These are phyloP conservation scores for Oleoguttula mirabilis DNA, from an alignment of 495 filamentous ascomycete genomes.

Conservation along the genomic window DNA sequence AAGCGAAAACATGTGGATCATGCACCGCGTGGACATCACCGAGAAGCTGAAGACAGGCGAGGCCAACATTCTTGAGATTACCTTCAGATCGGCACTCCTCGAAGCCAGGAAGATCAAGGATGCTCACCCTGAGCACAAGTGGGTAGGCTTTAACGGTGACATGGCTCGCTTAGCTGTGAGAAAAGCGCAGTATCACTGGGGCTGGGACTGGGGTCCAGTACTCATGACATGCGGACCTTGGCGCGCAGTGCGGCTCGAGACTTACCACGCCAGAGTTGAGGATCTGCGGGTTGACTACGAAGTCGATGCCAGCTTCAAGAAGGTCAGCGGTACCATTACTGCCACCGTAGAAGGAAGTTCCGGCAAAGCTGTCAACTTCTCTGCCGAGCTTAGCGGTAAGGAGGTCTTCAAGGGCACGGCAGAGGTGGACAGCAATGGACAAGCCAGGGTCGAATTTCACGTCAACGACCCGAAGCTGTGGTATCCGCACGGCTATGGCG, in stretches of 20 bases:
- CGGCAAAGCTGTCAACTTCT: slow-evolving; percentile 22
- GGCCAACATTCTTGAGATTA: slow-evolving; percentile 26
- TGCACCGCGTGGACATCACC: slow-evolving; percentile 29
- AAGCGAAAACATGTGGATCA: slow-evolving; percentile 31
- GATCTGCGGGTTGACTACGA: slow-evolving; percentile 27
- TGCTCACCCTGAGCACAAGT: slow-evolving; percentile 28
- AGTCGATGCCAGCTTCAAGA: slow-evolving; percentile 21
- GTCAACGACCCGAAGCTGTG: slow-evolving; percentile 25
- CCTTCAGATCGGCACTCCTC: slow-evolving; percentile 24
- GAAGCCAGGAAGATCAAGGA: slow-evolving; percentile 26
- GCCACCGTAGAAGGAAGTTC: slow-evolving; percentile 23
- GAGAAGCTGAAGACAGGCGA: slow-evolving; percentile 11
- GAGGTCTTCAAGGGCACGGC: slow-evolving; percentile 22
- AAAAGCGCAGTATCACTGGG: slow-evolving; percentile 32
- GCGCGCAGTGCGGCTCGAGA: slow-evolving; percentile 28
- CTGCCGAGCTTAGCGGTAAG: slow-evolving; percentile 14
- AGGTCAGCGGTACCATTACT: slow-evolving; percentile 21
- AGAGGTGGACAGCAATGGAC: slow-evolving; percentile 20
- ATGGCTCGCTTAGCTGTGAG: slow-evolving; percentile 27
- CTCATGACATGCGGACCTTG: slow-evolving; percentile 31
- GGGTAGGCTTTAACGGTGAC: slow-evolving; percentile 31
- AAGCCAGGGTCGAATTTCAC: slow-evolving; percentile 24
- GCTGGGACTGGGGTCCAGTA: slow-evolving; percentile 32
- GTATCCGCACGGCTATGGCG: slow-evolving; percentile 33
- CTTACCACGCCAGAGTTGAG: slow-evolving; percentile 23